Evolutionary conservation across 2,329 filamentous ascomycete species (phyloP).

Genomic region (Botrytis deweyae): DNA sequence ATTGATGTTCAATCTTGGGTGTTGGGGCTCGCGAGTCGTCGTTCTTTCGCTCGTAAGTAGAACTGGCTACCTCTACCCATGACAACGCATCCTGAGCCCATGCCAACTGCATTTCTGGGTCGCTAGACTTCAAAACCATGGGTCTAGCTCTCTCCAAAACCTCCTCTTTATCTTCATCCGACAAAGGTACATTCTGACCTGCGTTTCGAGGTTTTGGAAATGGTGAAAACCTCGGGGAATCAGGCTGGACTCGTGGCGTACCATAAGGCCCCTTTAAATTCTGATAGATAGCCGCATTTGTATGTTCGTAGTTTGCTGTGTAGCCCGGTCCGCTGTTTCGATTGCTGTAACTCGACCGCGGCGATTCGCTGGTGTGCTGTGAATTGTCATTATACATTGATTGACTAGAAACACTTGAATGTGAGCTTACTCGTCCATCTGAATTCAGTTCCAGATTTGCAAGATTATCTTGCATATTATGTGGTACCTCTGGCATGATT

Average conservation of each 20-base stretch:
- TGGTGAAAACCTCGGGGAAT: slow-evolving; percentile 77
- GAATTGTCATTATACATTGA: slow-evolving; percentile 27
- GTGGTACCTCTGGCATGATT: slow-evolving; percentile 91
- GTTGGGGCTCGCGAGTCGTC: slow-evolving; percentile 64
- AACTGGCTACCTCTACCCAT: slow-evolving; percentile 81
- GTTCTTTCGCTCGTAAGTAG: slow-evolving; percentile 58
- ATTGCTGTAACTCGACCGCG: slow-evolving; percentile 21
- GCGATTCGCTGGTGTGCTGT: slow-evolving; percentile 23
- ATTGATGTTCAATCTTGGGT: slow-evolving; percentile 82
- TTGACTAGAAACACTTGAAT: slow-evolving; percentile 32
- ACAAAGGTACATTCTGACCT: slow-evolving; percentile 86
- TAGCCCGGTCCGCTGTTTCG: slow-evolving; percentile 31
- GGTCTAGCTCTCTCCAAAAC: slow-evolving; percentile 82
- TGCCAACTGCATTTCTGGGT: slow-evolving; percentile 92
- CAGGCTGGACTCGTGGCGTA: slow-evolving; percentile 23
- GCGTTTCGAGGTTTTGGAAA: slow-evolving; percentile 80
- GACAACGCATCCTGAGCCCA: slow-evolving; percentile 93
- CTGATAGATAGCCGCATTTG: slow-evolving; percentile 39
- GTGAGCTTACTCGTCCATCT: slow-evolving; percentile 34
- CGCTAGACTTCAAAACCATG: slow-evolving; percentile 85
- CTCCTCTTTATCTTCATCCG: slow-evolving; percentile 90
- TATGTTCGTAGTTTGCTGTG: slow-evolving; percentile 39
- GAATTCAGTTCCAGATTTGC: slow-evolving; percentile 86
- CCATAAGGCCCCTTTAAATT: slow-evolving; percentile 33
- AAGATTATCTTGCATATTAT: slow-evolving; percentile 94